phyloP scores from a whole-genome alignment of 371 early-diverging fungal genomes.

The Mortierella sp. region DNA sequence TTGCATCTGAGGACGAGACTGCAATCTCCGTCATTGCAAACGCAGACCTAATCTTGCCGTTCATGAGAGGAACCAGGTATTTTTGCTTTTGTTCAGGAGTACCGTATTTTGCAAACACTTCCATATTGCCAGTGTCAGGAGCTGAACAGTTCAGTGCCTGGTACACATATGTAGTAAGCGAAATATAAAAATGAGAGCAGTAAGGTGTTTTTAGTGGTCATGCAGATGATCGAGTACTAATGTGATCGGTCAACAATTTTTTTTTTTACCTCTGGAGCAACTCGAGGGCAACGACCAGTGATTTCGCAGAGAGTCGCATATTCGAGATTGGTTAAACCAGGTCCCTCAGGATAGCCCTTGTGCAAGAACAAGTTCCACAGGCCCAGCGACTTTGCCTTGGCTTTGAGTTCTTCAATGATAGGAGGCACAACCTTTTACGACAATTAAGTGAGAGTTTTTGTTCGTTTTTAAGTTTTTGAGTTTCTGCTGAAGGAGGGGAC shows the following conservation, averaged over 20 bases:
- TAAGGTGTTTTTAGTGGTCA: neutral
- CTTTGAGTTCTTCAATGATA: slow-evolving; percentile 89
- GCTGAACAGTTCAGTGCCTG: slow-evolving; percentile 91
- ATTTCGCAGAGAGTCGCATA: slow-evolving; percentile 92
- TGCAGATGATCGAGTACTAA: neutral
- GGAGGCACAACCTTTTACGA: slow-evolving; percentile 74
- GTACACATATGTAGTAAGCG: neutral
- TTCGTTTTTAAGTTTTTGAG: neutral
- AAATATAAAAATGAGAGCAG: neutral
- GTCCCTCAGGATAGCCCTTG: slow-evolving; percentile 80
- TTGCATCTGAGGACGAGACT: slow-evolving; percentile 96
- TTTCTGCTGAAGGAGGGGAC: too few relatives aligned
- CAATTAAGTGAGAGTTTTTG: neutral
- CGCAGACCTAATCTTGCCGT: slow-evolving; percentile 93
- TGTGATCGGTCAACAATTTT: neutral
- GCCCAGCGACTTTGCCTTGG: slow-evolving; percentile 87
- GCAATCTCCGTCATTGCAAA: slow-evolving; percentile 98
- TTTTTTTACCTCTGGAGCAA: slow-evolving; percentile 85
- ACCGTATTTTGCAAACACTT: slow-evolving; percentile 97
- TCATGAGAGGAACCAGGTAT: slow-evolving; percentile 89
- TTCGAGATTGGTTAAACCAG: slow-evolving; percentile 94
- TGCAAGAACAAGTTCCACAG: slow-evolving; percentile 97
- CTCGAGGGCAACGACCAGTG: slow-evolving; percentile 81
- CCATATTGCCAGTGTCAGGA: slow-evolving; percentile 99
- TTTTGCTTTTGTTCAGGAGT: slow-evolving; percentile 83